Evolutionary conservation across 2,329 filamentous ascomycete genomes (phyloP), one percentile per base, ranked within the genome.

Genomic region (Coccinonectria pachysandricola): DNA sequence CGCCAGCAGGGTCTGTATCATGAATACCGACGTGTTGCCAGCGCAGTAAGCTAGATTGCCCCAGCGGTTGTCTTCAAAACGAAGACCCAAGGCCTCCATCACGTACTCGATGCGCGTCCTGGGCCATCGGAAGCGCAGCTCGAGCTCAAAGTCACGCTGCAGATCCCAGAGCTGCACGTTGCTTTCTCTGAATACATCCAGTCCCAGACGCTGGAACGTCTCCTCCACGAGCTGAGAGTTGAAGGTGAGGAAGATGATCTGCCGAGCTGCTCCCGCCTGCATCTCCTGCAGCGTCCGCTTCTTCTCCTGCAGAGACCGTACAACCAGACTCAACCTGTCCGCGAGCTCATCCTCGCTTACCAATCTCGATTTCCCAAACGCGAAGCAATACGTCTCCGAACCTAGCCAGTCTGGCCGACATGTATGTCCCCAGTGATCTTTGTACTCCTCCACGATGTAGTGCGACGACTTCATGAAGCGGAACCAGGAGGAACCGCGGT

Each of bases 401-500:
- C 27, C 24, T 5, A 22, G 22, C 11, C 28, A 26, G 10, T 29
- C 23, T 8, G 19, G 13, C 16, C 22, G 19, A 18, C 33, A 34
- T 3, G 20, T 18, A 8, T 34, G 30, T 6, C 27, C 30, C 30
- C 28, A 31, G 18, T 36, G 32, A 4, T 24, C 26, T 10, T 29
- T 19, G 11, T 25, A 37, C 16, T 37, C 39, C 8, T 30, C 25
- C 1, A 35, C 19, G 3, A 39, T 36, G 6, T 28, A 37, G 14
- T 41, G 32, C 6, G 25, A 12, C 4, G 30, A 26, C 2, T 24
- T 26, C 33, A 42, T 41, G 8, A 30, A 21, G n/a, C 19, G 25
- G 20, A 38, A 40, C 38, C 37, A 40, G 7, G 30, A 36, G 2
- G 30, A 34, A 1, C 35, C 38, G 15, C 37, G 25, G 7, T 37